Conservation (phyloP, 2,329 filamentous ascomycete genomes). For the Colletotrichum tofieldiae region DNA sequence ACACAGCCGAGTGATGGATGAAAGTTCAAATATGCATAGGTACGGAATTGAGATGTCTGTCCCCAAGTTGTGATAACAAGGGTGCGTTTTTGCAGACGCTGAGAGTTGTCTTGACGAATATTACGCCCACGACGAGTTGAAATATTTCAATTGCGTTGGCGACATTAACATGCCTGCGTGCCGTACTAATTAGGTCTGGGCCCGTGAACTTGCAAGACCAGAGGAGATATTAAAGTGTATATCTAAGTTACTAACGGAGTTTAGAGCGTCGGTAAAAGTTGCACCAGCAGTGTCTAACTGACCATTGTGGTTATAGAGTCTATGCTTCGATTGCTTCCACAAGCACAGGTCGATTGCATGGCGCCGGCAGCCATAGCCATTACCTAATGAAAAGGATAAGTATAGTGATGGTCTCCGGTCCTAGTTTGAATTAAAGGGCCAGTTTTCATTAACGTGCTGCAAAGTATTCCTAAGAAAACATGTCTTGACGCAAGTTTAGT, state of each 20-base stretch:
- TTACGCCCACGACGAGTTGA: no score
- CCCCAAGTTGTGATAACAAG: not conserved
- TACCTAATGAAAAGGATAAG: not conserved
- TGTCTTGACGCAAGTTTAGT: not conserved
- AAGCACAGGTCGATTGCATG: not conserved
- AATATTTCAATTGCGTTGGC: not conserved
- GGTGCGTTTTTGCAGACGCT: not conserved
- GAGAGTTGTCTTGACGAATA: no score
- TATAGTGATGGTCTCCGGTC: not conserved
- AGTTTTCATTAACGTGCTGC: no score
- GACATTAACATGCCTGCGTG: not conserved
- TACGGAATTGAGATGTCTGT: not conserved
- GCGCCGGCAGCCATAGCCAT: no score
- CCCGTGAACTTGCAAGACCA: not conserved
- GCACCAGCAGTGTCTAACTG: not conserved
- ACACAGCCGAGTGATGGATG: not conserved
- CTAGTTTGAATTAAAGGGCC: no score
- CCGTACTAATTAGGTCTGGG: not conserved
- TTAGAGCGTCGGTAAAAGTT: not conserved
- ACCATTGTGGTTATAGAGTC: not conserved
- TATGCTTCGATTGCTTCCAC: not conserved
- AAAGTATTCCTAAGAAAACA: not conserved
- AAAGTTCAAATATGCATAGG: not conserved
- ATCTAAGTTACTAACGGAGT: not conserved
- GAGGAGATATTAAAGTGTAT: not conserved